Conservation (phyloP, 768 basidiomycete species). For the Tylopilus sp. region DNA sequence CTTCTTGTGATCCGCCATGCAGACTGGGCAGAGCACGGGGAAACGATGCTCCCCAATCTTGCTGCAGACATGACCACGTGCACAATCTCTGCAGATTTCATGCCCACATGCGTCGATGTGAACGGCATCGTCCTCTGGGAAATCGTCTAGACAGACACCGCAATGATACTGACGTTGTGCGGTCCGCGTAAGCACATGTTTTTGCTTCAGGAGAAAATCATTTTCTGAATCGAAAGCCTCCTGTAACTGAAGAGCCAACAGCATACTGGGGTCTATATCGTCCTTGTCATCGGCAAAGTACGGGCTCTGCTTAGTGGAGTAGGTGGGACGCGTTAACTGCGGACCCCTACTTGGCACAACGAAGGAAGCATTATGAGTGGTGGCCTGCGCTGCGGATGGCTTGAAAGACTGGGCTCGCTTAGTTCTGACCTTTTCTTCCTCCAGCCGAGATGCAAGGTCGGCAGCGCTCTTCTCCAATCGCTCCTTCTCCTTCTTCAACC, state of each 20-base stretch:
- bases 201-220: constrained; percentile 31
- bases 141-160: constrained; percentile 52
- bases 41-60: constrained; percentile 53
- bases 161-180: constrained; percentile 47
- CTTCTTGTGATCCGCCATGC: constrained; percentile 36
- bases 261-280: constrained; percentile 10
- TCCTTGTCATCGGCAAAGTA: background rate
- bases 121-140: constrained; percentile 42
- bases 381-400: background rate
- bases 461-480: constrained; percentile 26
- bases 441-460: constrained; percentile 11
- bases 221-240: constrained; percentile 42
- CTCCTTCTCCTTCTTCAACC: constrained; percentile 18
- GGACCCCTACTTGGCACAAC: background rate
- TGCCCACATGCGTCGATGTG: constrained; percentile 46
- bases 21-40: constrained; percentile 60
- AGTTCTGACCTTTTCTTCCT: constrained; percentile 7
- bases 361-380: background rate
- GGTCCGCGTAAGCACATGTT: constrained; percentile 23
- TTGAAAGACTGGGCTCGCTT: background rate
- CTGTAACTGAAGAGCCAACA: constrained; percentile 34
- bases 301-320: background rate
- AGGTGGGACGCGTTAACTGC: background rate
- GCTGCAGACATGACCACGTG: constrained; percentile 39
- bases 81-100: constrained; percentile 51